Conservation (phyloP, 2,329 filamentous ascomycete genomes). For the Arthrobotrys musiformis region DNA sequence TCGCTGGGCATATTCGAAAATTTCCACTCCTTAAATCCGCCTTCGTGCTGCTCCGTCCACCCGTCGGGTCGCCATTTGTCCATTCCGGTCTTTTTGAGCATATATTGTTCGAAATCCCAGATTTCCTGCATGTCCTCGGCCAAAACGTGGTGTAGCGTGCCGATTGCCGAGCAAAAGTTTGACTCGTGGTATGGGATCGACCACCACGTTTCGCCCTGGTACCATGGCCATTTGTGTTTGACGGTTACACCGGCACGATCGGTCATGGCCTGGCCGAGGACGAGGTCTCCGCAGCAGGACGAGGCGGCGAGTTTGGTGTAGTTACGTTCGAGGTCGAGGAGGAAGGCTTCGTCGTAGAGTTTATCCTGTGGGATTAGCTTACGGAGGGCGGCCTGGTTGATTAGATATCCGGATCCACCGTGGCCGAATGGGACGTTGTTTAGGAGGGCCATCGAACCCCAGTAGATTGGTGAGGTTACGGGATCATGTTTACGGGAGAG, state of each 20-base stretch:
- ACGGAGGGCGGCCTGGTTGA: slow-evolving; percentile 50
- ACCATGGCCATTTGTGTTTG: slow-evolving; percentile 52
- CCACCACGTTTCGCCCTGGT: slow-evolving; percentile 54
- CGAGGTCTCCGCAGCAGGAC: slow-evolving; percentile 49
- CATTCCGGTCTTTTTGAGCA: slow-evolving; percentile 39
- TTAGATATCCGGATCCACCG: slow-evolving; percentile 51
- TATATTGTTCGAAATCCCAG: slow-evolving; percentile 52
- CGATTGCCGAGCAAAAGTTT: slow-evolving; percentile 48
- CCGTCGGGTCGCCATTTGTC: slow-evolving; percentile 49
- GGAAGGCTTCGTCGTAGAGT: slow-evolving; percentile 42
- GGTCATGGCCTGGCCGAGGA: slow-evolving; percentile 47
- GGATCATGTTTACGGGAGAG: slow-evolving; percentile 47
- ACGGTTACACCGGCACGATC: slow-evolving; percentile 42
- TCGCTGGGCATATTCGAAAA: slow-evolving; percentile 41
- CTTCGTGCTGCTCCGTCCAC: slow-evolving; percentile 34
- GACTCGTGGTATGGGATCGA: slow-evolving; percentile 53
- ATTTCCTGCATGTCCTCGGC: slow-evolving; percentile 52
- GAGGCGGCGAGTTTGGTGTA: slow-evolving; percentile 44
- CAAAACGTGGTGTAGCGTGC: slow-evolving; percentile 47
- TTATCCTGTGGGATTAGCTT: slow-evolving; percentile 43
- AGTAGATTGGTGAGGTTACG: slow-evolving; percentile 35
- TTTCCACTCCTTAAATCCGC: slow-evolving; percentile 33
- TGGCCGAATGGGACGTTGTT: slow-evolving; percentile 48
- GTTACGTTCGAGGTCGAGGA: slow-evolving; percentile 48
- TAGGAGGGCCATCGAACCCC: slow-evolving; percentile 41